Percentiles rank a stretch among this genome's conserved stretches.
phyloP scores from a whole-genome alignment of 768 basidiomycete genomes.

The Suillus spraguei region DNA sequence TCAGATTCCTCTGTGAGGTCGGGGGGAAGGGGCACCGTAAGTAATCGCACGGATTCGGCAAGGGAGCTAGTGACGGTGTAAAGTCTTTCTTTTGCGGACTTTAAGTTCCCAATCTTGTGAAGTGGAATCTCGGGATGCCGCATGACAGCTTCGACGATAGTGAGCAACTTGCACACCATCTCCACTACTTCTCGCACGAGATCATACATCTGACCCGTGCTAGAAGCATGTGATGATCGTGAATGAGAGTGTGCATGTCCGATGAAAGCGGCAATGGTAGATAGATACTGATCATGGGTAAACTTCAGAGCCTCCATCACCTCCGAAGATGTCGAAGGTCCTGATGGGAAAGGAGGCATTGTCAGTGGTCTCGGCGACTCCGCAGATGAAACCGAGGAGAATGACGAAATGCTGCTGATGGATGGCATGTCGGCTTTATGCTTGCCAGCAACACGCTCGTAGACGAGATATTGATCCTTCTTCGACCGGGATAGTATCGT shows the following conservation, averaged over 20 bases:
- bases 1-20: constrained; percentile 78
- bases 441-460: constrained; percentile 37
- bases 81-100: constrained; percentile 73
- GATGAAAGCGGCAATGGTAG: constrained; percentile 95
- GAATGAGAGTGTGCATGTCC: constrained; percentile 96
- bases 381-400: constrained; percentile 68
- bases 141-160: constrained; percentile 88
- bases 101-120: constrained; percentile 66
- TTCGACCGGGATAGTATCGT: constrained; percentile 29
- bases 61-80: constrained; percentile 86
- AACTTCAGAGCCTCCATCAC: constrained; percentile 76
- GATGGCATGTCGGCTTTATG: constrained; percentile 53
- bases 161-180: constrained; percentile 88
- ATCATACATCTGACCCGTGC: constrained; percentile 92
- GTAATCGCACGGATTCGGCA: constrained; percentile 82
- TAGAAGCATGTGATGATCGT: constrained; percentile 86
- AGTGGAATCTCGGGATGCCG: constrained; percentile 70
- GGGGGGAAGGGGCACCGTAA: constrained; percentile 54
- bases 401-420: constrained; percentile 71
- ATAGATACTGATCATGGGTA: constrained; percentile 89
- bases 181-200: constrained; percentile 95
- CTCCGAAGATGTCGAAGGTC: constrained; percentile 67
- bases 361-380: constrained; percentile 50
- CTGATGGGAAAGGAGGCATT: constrained; percentile 65
- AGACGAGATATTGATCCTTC: constrained; percentile 42